phyloP scores from a whole-genome alignment of 768 basidiomycete genomes.

The Strobilomyces echinocephalus region DNA sequence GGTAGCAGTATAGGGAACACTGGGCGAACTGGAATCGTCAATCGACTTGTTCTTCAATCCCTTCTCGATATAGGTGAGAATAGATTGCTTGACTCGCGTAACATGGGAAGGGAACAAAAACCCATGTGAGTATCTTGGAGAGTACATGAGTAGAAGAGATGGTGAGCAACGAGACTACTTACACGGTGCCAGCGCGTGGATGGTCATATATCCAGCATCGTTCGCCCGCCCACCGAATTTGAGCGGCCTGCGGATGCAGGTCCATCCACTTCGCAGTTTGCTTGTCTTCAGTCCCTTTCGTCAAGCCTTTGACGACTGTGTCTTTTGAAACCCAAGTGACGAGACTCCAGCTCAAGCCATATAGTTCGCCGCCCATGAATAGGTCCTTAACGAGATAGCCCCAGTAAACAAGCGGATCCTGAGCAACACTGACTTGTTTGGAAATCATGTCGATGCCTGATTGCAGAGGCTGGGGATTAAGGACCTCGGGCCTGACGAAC shows the following conservation, averaged over 20 bases:
- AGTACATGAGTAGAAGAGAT: constrained; percentile 2
- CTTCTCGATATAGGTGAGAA: constrained; percentile 50
- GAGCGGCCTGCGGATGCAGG: constrained; percentile 69
- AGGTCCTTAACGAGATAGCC: constrained; percentile 86
- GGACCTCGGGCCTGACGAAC: background rate
- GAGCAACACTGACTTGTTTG: constrained; percentile 10
- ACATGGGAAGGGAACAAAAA: constrained; percentile 92
- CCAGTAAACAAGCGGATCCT: constrained; percentile 81
- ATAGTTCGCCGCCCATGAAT: constrained; percentile 95
- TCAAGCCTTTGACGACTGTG: constrained; percentile 57
- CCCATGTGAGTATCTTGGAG: constrained; percentile 83
- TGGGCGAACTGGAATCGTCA: constrained; percentile 20
- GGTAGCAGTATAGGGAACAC: constrained; percentile 31
- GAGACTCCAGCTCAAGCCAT: constrained; percentile 84
- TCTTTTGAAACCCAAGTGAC: constrained; percentile 85
- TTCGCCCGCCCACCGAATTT: constrained; percentile 88
- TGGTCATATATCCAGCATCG: constrained; percentile 99
- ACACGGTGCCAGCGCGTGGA: constrained; percentile 91
- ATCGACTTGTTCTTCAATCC: constrained; percentile 34
- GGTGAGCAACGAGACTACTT: constrained; percentile 30
- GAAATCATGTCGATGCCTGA: background rate
- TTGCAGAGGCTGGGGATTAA: background rate
- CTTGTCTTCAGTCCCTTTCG: constrained; percentile 87
- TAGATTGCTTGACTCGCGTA: constrained; percentile 55
- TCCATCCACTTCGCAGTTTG: constrained; percentile 91